These are phyloP conservation scores for Leucosporidium scottii DNA, from an alignment of 768 basidiomycete genomes.

Conservation along the genomic window DNA sequence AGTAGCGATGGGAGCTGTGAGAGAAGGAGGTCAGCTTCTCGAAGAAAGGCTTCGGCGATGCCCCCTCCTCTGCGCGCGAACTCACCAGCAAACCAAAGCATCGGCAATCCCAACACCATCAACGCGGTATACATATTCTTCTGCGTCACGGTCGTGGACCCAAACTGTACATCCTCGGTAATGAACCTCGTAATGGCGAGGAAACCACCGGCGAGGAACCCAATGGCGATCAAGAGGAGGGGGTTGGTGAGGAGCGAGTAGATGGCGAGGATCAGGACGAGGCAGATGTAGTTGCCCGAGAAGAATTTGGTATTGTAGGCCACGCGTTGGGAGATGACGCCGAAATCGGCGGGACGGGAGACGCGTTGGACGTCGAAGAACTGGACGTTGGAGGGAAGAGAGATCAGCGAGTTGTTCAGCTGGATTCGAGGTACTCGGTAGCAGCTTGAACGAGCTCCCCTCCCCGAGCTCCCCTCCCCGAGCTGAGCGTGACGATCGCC, in stretches of 20 bases:
- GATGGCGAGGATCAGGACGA: slow-evolving; percentile 68
- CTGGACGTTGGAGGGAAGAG: no score
- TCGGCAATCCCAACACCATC: slow-evolving; percentile 83
- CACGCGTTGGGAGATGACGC: slow-evolving; percentile 37
- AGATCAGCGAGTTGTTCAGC: no score
- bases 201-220: slow-evolving; percentile 88
- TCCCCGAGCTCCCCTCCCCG: no score
- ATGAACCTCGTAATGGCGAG: slow-evolving; percentile 71
- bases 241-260: slow-evolving; percentile 78
- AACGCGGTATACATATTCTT: slow-evolving; percentile 79
- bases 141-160: slow-evolving; percentile 74
- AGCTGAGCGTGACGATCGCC: no score
- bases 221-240: slow-evolving; percentile 71
- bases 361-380: slow-evolving; percentile 49
- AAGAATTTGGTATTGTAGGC: slow-evolving; percentile 35
- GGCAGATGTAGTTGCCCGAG: slow-evolving; percentile 77
- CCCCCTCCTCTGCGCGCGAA: no score
- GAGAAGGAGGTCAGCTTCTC: not conserved
- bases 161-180: slow-evolving; percentile 70
- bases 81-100: slow-evolving; percentile 57
- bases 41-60: no score
- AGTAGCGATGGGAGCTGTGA: no score
- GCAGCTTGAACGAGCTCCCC: no score
- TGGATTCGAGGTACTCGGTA: no score
- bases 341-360: slow-evolving; percentile 66